Evolutionary conservation across 192 early-diverging fungal genomes (phyloP), one percentile per base, ranked within the genome.

Genomic region (Gigaspora rosea): DNA sequence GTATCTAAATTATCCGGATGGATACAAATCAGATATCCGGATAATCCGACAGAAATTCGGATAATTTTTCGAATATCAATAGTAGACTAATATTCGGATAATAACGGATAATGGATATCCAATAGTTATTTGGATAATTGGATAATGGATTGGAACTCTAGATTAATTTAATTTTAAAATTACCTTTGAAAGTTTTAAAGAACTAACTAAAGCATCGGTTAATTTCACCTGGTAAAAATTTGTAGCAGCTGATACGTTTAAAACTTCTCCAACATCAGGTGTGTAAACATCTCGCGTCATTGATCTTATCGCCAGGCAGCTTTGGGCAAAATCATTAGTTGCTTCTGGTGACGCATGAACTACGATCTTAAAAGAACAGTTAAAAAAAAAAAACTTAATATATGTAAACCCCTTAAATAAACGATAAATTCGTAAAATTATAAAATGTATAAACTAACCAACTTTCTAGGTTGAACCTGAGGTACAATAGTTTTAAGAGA

Each of bases 231-330:
- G 89, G 81, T 94, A 95, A 50, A 95, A 90, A 73, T 97, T 95
- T 71, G 91, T 90, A 3, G 95, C 94, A 8, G 94, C 90, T 1
- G 95, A 95, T 10, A 98, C 93, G 80, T 95, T 96, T 59, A 98
- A 86, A 13, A 90, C 89, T 82, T 97, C 95, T 69, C 92, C 91
- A 32, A 95, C 81, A 9, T 84, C 80, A 2, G 97, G 96, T 36
- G 92, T 89, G 71, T 91, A 95, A 12, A 97, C 86, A 49, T 97
- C 95, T 58, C 91, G 89, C n/a, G 95, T 97, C 70, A 96, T 85
- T 12, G 90, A 86, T n/a, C 85, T 81, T 62, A 88, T 80, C 20
- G 83, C 85, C 47, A 86, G 76, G 73, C 92, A 94, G 61, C 87
- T 88, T 27, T 84, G 76, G 18, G 86, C 86, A 32, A 97, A 80